A percentile compares a stretch with the other conserved stretches of the same genome.
phyloP scores from a whole-genome alignment of 352 stramenopile genomes.

The Phytophthora constricta region DNA sequence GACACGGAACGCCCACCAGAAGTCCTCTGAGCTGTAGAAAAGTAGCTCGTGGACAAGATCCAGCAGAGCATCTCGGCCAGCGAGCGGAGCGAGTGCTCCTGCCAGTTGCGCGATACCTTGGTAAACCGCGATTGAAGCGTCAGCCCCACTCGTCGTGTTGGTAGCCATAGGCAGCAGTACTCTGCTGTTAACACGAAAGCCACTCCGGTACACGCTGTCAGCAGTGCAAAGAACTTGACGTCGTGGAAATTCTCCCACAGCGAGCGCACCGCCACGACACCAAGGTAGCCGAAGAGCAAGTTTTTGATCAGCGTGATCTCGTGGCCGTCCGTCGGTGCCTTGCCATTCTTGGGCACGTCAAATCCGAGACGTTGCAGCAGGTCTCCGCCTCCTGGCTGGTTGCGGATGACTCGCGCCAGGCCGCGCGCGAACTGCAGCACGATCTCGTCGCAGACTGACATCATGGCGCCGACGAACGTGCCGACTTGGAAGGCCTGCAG shows the following conservation, averaged over 20 bases:
- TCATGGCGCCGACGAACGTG: constrained; percentile 78
- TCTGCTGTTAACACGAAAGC: constrained; percentile 78
- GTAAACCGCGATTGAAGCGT: constrained; percentile 83
- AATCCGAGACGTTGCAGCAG: constrained; percentile 70
- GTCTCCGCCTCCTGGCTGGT: constrained; percentile 64
- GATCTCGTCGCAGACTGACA: constrained; percentile 84
- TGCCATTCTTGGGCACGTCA: constrained; percentile 75
- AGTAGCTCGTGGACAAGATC: constrained; percentile 56
- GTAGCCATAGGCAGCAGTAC: constrained; percentile 83
- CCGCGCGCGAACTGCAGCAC: constrained; percentile 72
- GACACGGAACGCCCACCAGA: constrained; percentile 55
- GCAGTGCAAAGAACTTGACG: constrained; percentile 72
- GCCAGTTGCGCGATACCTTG: constrained; percentile 63
- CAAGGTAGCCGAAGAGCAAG: constrained; percentile 78
- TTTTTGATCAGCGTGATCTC: constrained; percentile 82
- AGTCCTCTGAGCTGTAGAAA: constrained; percentile 65
- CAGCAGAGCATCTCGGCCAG: constrained; percentile 71
- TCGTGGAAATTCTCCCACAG: constrained; percentile 76
- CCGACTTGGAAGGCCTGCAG: constrained; percentile 71
- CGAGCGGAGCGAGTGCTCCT: constrained; percentile 55
- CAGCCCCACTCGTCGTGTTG: constrained; percentile 69
- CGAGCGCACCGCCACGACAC: constrained; percentile 64
- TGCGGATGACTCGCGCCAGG: constrained; percentile 70
- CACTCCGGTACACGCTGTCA: constrained; percentile 70
- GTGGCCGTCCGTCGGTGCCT: constrained; percentile 67